phyloP scores from a whole-genome alignment of 768 basidiomycete species.

The Hydnomerulius pinastri region DNA sequence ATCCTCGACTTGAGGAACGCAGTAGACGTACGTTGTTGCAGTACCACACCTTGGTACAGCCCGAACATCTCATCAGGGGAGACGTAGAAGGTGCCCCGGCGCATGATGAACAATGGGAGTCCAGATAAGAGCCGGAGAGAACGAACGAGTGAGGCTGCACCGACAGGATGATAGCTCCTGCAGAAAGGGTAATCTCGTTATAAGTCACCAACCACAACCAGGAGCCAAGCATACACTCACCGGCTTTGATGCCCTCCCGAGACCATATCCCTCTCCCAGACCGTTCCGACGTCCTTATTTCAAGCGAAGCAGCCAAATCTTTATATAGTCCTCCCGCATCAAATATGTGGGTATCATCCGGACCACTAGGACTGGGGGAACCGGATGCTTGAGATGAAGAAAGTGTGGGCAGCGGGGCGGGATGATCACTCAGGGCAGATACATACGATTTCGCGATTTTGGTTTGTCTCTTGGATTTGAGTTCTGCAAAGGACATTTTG shows the following conservation, averaged over 20 bases:
- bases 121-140: conserved; percentile 64
- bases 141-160: conserved; percentile 61
- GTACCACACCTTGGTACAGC: conserved; percentile 71
- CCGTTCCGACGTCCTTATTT: conserved; percentile 36
- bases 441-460: conserved; percentile 39
- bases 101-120: conserved; percentile 72
- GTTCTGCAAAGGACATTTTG: conserved; percentile 30
- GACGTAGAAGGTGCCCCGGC: conserved; percentile 38
- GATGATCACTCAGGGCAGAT: conserved; percentile 25
- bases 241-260: conserved; percentile 35
- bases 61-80: conserved; percentile 68
- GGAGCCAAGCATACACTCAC: conserved; percentile 26
- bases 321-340: conserved; percentile 20
- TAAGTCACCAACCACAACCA: background rate
- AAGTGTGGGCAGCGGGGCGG: conserved; percentile 23
- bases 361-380: too few relatives aligned
- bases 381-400: conserved; percentile 20
- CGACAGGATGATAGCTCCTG: conserved; percentile 64
- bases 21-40: conserved; percentile 69
- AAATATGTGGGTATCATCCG: background rate
- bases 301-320: conserved; percentile 42
- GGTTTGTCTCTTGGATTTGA: conserved; percentile 32
- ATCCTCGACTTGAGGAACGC: too few relatives aligned
- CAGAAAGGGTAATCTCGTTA: background rate
- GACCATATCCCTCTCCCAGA: conserved; percentile 52